Evolutionary conservation across 2,329 filamentous ascomycete genomes (phyloP), one percentile per base, ranked within the genome.

Genomic region (Metarhizium guizhouense): DNA sequence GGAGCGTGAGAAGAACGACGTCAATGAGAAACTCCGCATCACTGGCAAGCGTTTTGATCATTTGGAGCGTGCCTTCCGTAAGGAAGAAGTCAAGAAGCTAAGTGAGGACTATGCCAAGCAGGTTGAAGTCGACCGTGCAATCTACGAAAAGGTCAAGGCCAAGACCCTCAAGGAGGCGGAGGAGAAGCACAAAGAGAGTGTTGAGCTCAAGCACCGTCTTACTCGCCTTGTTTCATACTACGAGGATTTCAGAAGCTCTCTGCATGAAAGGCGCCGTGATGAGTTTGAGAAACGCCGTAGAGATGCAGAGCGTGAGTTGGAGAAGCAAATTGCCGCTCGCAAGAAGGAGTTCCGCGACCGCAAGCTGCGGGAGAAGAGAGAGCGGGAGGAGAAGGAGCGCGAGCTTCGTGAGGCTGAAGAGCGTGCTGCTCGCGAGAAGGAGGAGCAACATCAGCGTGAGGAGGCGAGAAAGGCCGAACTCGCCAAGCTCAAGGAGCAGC

Each of bases 1-100:
- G 11, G 94, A 97, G 76, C 92, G 93, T 65, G 94, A 97, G 79
- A 99, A 97, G 86, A 95, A 93, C 67, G 91, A 94, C 68, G 85
- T 96, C 63, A 90, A 88, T 61, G 91, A 96, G 74, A 90, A 88
- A 70, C 83, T 97, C 54, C 87, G 91, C 65, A 84, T 95, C 65
- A 95, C 92, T 58, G 90, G 88, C 71, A 97, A 96, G 83, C 88
- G 94, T 61, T 89, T 96, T 65, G 94, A 99, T 69, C 93, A 99
- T 74, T 77, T 99, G 64, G 94, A 99, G 78, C 89, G 94, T 76
- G 94, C 94, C 42, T 95, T 95, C 82, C 87, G 94, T 66, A 90
- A 93, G 71, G 94, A 97, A 75, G 94, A 99, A 74, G 76, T 87
- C 67, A 96, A 96, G 83, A 93, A 96, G 74, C 77, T 97, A 57